Conservation (phyloP, 2,329 filamentous ascomycete genomes). For the Phialocephala sp. region DNA sequence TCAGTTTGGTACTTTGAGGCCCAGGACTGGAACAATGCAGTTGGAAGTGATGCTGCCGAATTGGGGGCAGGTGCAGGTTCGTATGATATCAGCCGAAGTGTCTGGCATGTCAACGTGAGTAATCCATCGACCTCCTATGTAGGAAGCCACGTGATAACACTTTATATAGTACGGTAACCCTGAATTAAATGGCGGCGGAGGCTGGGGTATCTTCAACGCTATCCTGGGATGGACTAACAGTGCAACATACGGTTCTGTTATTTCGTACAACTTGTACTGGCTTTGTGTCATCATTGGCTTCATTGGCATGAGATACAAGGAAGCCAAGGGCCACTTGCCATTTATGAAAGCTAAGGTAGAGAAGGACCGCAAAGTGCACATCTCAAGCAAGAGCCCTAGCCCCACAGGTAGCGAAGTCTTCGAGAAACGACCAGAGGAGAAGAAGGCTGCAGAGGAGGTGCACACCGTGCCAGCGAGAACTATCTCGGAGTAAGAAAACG, state of each 20-base stretch:
- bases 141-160: conserved; percentile 4
- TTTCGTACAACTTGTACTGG: conserved; percentile 91
- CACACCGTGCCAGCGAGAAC: conserved; percentile 16
- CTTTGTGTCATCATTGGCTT: conserved; percentile 71
- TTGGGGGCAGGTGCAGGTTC: conserved; percentile 72
- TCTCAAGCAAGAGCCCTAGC: not conserved
- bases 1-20: conserved; percentile 77
- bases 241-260: conserved; percentile 84
- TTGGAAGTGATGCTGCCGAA: conserved; percentile 62
- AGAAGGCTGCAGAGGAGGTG: conserved; percentile 17
- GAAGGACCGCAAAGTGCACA: not conserved
- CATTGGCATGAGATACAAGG: conserved; percentile 68
- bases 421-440: conserved; percentile 2
- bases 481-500: conserved; percentile 19
- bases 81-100: conserved; percentile 77
- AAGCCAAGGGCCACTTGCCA: conserved; percentile 58
- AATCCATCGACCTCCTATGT: too few species aligned
- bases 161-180: conserved; percentile 80
- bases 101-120: conserved; percentile 83
- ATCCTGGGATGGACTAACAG: conserved; percentile 88
- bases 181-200: conserved; percentile 71
- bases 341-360: conserved; percentile 31
- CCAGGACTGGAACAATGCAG: conserved; percentile 62
- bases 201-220: conserved; percentile 88
- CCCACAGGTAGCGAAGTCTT: not conserved